Evolutionary conservation across 495 filamentous ascomycete species (phyloP).

Genomic region (Recurvomyces mirabilis): DNA sequence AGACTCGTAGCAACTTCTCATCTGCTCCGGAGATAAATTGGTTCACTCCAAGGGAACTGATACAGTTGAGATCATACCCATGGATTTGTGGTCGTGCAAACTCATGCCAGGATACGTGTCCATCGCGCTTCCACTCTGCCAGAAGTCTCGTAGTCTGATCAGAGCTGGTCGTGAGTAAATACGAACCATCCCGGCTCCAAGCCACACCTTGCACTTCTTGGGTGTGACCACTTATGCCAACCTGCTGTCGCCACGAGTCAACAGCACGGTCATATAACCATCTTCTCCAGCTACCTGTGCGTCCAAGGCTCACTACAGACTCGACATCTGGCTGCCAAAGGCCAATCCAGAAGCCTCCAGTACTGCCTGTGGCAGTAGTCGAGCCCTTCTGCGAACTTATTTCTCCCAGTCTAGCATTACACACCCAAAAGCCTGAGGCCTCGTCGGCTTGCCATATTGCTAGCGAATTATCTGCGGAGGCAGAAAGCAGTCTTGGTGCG

Average conservation of each 20-base stretch:
- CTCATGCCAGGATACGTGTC: conserved; percentile 70
- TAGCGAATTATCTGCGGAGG: conserved; percentile 90
- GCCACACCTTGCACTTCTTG: conserved; percentile 64
- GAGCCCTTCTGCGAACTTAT: conserved; percentile 88
- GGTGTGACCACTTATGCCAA: conserved; percentile 77
- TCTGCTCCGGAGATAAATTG: conserved; percentile 93
- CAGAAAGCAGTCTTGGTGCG: conserved; percentile 65
- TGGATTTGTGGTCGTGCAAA: conserved; percentile 94
- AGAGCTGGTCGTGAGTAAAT: conserved; percentile 75
- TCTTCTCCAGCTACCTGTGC: conserved; percentile 85
- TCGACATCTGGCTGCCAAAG: conserved; percentile 77
- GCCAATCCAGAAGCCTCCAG: conserved; percentile 91
- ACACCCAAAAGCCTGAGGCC: conserved; percentile 80
- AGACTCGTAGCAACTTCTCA: conserved; percentile 92
- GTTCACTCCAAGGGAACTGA: conserved; percentile 56
- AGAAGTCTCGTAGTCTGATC: conserved; percentile 94
- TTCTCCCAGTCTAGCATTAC: conserved; percentile 72
- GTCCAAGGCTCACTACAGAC: conserved; percentile 66
- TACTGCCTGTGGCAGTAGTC: conserved; percentile 88
- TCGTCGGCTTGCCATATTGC: conserved; percentile 82
- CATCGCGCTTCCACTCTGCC: conserved; percentile 61
- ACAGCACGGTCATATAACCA: conserved; percentile 51
- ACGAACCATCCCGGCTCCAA: conserved; percentile 75
- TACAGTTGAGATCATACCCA: conserved; percentile 94
- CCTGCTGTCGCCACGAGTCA: conserved; percentile 59